Percentiles rank a stretch among this genome's conserved stretches.
These are phyloP conservation scores for Dinochytrium kinnereticum DNA, from an alignment of 371 early-diverging fungal species.

Conservation along the genomic window DNA sequence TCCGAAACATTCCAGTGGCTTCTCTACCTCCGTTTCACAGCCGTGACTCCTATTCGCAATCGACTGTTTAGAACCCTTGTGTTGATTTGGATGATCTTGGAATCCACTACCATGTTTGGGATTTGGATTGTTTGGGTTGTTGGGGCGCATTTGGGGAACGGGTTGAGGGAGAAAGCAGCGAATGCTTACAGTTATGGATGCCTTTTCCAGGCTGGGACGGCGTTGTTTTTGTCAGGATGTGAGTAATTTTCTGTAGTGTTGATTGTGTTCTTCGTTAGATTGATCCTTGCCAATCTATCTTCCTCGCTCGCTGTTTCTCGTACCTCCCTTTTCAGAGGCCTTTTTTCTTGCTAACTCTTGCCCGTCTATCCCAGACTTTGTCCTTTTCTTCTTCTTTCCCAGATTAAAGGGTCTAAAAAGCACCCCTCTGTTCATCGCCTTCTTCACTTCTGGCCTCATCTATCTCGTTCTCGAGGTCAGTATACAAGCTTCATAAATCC, in stretches of 20 bases:
- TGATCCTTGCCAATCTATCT: neutral
- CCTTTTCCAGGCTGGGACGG: constrained; percentile 24
- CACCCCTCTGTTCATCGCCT: neutral
- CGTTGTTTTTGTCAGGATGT: constrained; percentile 24
- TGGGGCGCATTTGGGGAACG: neutral
- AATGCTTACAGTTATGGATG: constrained; percentile 10
- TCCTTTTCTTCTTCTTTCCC: constrained; percentile 25
- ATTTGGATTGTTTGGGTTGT: constrained; percentile 24
- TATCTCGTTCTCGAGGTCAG: constrained; percentile 21
- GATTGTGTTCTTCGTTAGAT: neutral
- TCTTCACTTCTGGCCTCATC: constrained; percentile 19
- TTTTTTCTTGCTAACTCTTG: no score
- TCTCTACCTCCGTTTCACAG: constrained; percentile 32
- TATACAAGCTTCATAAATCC: neutral
- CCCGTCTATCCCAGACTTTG: constrained; percentile 28
- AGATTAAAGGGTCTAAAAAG: constrained; percentile 1
- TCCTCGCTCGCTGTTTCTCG: no score
- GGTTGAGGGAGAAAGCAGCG: neutral
- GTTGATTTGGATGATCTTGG: constrained; percentile 19
- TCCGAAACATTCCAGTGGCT: constrained; percentile 32
- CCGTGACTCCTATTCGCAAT: constrained; percentile 18
- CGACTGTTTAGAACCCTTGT: neutral
- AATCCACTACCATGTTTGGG: neutral
- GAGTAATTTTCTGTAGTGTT: neutral
- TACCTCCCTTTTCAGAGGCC: no score